phyloP scores from a whole-genome alignment of 2,329 filamentous ascomycete species.

The Aspergillus oerlinghausenensis region DNA sequence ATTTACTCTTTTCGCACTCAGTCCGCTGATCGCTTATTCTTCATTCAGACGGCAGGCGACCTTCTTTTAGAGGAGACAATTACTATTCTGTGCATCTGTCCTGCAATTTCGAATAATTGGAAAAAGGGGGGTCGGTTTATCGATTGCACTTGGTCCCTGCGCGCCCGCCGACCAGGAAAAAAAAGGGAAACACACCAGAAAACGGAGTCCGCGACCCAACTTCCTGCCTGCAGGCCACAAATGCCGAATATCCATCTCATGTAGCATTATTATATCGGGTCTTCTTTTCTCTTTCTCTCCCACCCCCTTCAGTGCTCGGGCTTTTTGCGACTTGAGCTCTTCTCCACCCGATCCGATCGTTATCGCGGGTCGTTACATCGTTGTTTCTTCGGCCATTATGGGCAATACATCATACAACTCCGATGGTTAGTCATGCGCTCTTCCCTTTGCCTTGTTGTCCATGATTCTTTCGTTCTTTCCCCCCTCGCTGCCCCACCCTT shows the following conservation, averaged over 20 bases:
- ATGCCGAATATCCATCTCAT: slow-evolving; percentile 13
- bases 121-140: slow-evolving; percentile 10
- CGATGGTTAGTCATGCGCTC: slow-evolving; percentile 35
- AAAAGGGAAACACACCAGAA: slow-evolving; percentile 2
- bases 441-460: slow-evolving; percentile 9
- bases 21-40: slow-evolving; percentile 24
- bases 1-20: slow-evolving; percentile 12
- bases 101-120: slow-evolving; percentile 1
- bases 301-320: slow-evolving; percentile 2
- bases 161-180: slow-evolving; percentile 1
- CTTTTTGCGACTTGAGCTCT: slow-evolving; percentile 13
- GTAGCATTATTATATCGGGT: slow-evolving; percentile 14
- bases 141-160: slow-evolving; percentile 7
- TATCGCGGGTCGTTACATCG: slow-evolving; percentile 15
- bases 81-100: slow-evolving; percentile 1
- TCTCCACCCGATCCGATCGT: slow-evolving; percentile 17
- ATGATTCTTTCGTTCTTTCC: slow-evolving; percentile 12
- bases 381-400: slow-evolving; percentile 24
- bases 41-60: background rate
- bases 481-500: background rate
- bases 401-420: slow-evolving; percentile 31
- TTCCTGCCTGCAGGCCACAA: slow-evolving; percentile 1
- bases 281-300: slow-evolving; percentile 3
- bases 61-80: slow-evolving; percentile 6
- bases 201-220: background rate